A percentile compares a stretch with the other conserved stretches of the same genome.
These are phyloP conservation scores for Tetrapisispora phaffii DNA, from an alignment of 805 yeast species.

Conservation along the genomic window DNA sequence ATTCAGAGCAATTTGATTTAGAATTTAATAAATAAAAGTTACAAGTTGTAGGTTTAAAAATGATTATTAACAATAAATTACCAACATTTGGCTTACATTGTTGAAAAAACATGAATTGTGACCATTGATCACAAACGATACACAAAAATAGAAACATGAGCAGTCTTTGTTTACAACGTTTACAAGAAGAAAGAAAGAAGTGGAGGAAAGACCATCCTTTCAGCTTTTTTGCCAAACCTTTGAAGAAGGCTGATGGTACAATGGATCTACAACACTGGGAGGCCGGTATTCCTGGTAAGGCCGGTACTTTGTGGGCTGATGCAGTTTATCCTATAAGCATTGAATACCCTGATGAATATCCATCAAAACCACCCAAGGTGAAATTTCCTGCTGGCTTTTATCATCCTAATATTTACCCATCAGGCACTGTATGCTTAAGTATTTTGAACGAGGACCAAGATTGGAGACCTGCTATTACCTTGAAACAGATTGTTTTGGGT, in stretches of 20 bases:
- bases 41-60: too few relatives aligned
- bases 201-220: conserved; percentile 99
- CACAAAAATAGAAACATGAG: conserved; percentile 29
- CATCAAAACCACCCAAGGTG: conserved; percentile 93
- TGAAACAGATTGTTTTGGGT: conserved; percentile 83
- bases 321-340: conserved; percentile 83
- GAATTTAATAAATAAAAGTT: not conserved
- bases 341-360: conserved; percentile 81
- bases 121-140: conserved; percentile 32
- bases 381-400: conserved; percentile 82
- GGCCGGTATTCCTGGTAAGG: conserved; percentile 93
- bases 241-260: conserved; percentile 68
- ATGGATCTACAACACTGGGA: conserved; percentile 81
- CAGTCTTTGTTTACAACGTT: conserved; percentile 64
- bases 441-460: conserved; percentile 91
- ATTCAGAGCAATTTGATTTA: not conserved
- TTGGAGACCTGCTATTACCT: conserved; percentile 95
- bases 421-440: conserved; percentile 90
- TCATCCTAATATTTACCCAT: conserved; percentile 96
- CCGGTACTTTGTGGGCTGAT: conserved; percentile 76
- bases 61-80: too few relatives aligned
- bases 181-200: conserved; percentile 90
- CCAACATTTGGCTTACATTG: too few relatives aligned
- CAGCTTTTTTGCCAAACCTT: conserved; percentile 91
- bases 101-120: too few relatives aligned